Percentiles rank a stretch among this genome's conserved stretches.
Conservation (phyloP, 768 basidiomycete species). For the Lentinula sp. region DNA sequence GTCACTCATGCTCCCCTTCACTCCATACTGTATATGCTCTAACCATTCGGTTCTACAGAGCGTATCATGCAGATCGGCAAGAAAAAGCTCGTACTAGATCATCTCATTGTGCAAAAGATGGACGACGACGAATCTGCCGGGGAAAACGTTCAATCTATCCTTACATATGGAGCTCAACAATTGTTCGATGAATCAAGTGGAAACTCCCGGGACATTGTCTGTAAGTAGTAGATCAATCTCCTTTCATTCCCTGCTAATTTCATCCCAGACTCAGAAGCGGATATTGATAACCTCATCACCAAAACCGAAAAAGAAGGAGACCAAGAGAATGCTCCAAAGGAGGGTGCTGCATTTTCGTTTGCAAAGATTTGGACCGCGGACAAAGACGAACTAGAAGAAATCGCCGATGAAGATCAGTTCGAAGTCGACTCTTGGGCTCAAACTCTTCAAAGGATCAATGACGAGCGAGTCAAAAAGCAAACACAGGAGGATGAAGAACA, state of each 20-base stretch:
- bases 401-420: conserved; percentile 48
- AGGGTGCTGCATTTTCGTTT: conserved; percentile 69
- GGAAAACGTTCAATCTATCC: conserved; percentile 82
- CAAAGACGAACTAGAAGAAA: conserved; percentile 63
- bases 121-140: conserved; percentile 72
- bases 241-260: not conserved
- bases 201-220: conserved; percentile 60
- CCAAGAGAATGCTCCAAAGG: conserved; percentile 40
- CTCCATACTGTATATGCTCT: not conserved
- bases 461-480: conserved; percentile 35
- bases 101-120: conserved; percentile 95
- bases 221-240: conserved; percentile 29
- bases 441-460: conserved; percentile 50
- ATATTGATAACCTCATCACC: conserved; percentile 83
- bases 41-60: conserved; percentile 39
- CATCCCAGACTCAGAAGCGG: conserved; percentile 63
- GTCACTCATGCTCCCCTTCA: conserved; percentile 24
- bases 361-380: conserved; percentile 91
- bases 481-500: conserved; percentile 45
- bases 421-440: conserved; percentile 79
- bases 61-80: conserved; percentile 91
- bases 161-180: conserved; percentile 83
- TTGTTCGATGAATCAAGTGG: conserved; percentile 66
- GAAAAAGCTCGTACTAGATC: conserved; percentile 91
- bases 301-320: conserved; percentile 74